Conservation (phyloP, 2,329 filamentous ascomycete species). For the Paraphoma sp. region DNA sequence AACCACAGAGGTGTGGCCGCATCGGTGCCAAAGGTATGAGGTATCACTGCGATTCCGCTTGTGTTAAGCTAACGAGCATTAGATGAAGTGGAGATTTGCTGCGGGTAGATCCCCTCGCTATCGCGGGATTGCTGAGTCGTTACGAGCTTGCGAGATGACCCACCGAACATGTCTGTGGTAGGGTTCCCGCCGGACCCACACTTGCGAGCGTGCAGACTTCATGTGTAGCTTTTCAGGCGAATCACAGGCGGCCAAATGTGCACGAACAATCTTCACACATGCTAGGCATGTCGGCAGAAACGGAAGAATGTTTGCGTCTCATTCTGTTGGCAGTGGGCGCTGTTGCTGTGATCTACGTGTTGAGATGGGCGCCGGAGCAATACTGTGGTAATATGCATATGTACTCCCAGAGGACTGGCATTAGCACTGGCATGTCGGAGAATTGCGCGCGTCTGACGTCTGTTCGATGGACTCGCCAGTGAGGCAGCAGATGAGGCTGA, state of each 20-base stretch:
- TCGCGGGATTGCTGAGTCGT: not conserved
- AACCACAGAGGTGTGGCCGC: not conserved
- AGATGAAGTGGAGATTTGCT: not conserved
- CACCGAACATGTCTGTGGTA: not conserved
- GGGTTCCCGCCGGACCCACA: not conserved
- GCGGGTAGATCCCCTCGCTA: not conserved
- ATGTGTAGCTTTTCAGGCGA: not conserved
- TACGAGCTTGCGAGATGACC: not conserved
- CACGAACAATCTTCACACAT: not conserved
- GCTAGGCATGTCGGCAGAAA: not conserved
- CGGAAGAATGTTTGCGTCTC: conserved; percentile 2
- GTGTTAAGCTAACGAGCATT: not conserved
- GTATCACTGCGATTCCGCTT: not conserved
- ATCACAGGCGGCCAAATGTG: not conserved
- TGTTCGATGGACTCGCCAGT: not conserved
- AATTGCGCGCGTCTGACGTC: not conserved
- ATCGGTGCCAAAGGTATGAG: not conserved
- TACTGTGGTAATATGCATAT: no score
- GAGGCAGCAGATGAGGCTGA: conserved; percentile 2
- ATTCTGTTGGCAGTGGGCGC: not conserved
- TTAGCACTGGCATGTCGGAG: not conserved
- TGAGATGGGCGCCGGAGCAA: no score
- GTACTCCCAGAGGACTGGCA: not conserved
- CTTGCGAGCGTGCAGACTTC: not conserved
- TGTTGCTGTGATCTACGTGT: no score